Conservation (phyloP, 768 basidiomycete species). For the Scleroderma bovista region DNA sequence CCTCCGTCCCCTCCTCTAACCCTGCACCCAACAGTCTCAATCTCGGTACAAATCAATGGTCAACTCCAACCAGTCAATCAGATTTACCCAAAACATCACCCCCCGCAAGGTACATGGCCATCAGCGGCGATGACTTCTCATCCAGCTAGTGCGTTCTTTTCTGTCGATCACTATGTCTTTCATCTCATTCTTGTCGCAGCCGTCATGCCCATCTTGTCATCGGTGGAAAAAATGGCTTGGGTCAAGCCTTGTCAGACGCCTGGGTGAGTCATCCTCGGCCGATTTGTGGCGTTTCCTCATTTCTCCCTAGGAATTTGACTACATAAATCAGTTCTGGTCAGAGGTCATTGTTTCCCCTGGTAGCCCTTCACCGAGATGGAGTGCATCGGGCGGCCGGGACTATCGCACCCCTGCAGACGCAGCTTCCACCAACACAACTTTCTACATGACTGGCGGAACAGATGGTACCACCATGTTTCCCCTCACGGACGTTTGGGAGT, state of each 20-base stretch:
- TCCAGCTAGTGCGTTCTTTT: slow-evolving; percentile 67
- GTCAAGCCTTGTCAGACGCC: slow-evolving; percentile 54
- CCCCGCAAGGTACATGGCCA: slow-evolving; percentile 56
- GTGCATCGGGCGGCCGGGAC: slow-evolving; percentile 73
- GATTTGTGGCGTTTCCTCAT: slow-evolving; percentile 6
- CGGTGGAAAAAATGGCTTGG: slow-evolving; percentile 59
- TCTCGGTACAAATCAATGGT: slow-evolving; percentile 58
- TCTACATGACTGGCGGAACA: slow-evolving; percentile 70
- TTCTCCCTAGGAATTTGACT: slow-evolving; percentile 65
- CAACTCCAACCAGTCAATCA: slow-evolving; percentile 45
- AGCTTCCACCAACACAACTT: slow-evolving; percentile 54
- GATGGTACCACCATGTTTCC: slow-evolving; percentile 40
- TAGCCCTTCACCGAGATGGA: slow-evolving; percentile 61
- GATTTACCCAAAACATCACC: slow-evolving; percentile 45
- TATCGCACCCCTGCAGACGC: slow-evolving; percentile 31
- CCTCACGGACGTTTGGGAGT: slow-evolving; percentile 66
- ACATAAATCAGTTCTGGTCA: slow-evolving; percentile 72
- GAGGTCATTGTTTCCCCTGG: slow-evolving; percentile 46
- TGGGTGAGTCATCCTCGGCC: slow-evolving; percentile 49
- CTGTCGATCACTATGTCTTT: slow-evolving; percentile 9
- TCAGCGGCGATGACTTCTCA: slow-evolving; percentile 66
- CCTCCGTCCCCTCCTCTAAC: neutral
- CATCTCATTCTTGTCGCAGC: slow-evolving; percentile 33
- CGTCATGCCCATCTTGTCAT: slow-evolving; percentile 71
- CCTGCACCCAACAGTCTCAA: slow-evolving; percentile 44